phyloP scores from a whole-genome alignment of 2,329 filamentous ascomycete species.

The Aspergillus ruber region DNA sequence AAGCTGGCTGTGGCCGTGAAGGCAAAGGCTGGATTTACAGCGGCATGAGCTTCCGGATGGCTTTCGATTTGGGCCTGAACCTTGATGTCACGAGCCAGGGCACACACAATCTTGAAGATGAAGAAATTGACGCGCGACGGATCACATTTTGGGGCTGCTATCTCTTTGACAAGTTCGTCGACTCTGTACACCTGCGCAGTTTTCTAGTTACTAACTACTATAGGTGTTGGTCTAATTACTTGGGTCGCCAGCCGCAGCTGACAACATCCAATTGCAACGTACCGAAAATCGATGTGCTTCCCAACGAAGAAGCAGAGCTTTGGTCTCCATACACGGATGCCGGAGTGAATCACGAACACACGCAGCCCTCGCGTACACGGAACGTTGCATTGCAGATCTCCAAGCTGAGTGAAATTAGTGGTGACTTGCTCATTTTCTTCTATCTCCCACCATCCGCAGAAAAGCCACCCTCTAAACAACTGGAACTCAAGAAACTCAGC shows the following conservation, averaged over 20 bases:
- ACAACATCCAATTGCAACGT: conserved; percentile 73
- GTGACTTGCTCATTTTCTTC: conserved; percentile 80
- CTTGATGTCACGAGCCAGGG: conserved; percentile 67
- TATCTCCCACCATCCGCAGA: conserved; percentile 70
- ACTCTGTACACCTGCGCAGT: background rate
- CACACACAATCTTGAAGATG: conserved; percentile 61
- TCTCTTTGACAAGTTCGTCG: conserved; percentile 76
- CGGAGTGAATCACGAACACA: conserved; percentile 64
- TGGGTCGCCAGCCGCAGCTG: conserved; percentile 83
- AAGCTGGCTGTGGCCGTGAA: conserved; percentile 89
- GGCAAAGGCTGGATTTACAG: conserved; percentile 98
- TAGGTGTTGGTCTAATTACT: conserved; percentile 90
- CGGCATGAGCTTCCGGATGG: conserved; percentile 98
- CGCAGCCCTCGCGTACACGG: conserved; percentile 76
- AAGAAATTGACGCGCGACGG: conserved; percentile 79
- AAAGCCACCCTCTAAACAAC: conserved; percentile 63
- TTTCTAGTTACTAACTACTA: conserved; percentile 7
- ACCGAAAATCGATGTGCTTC: conserved; percentile 85
- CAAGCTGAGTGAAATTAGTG: conserved; percentile 85
- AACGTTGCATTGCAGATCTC: conserved; percentile 76
- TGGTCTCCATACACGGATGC: conserved; percentile 88
- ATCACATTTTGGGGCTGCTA: conserved; percentile 98
- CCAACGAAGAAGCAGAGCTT: conserved; percentile 72
- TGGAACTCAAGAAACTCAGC: conserved; percentile 85
- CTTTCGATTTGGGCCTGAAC: conserved; percentile 85